Evolutionary conservation across 2,329 filamentous ascomycete genomes (phyloP), one percentile per base, ranked within the genome.

Genomic region (Fusarium mexicanum): DNA sequence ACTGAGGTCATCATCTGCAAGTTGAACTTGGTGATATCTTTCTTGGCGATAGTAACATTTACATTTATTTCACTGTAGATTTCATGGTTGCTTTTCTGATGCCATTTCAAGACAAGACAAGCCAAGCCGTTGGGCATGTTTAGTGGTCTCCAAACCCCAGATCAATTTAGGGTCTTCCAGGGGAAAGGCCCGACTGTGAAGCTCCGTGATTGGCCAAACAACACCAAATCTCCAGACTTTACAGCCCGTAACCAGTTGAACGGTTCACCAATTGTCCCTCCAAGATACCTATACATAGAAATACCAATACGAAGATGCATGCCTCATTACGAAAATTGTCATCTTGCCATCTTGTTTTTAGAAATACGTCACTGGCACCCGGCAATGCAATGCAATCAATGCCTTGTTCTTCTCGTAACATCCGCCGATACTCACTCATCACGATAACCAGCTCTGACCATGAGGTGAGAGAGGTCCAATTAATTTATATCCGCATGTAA

Each of bases 151-250:
- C 33, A 47, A 74, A 67, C 75, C 75, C 75, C 75, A 75, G 75
- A 77, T 75, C 64, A 64, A 76, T 76, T 70, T 24, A 60, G 75
- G 74, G 33, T 16, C 55, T 24, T 50, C 62, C 62, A 73, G 61
- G 72, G 69, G 73, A 73, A 77, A 77, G 75, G 75, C 50, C 75
- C 75, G 75, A 77, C 65, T 76, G 59, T 44, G 20, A 64, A 51
- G 58, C 61, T 71, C 64, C 65, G 57, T 76, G 71, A 77, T 77
- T 77, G 75, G 75, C 6, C 13, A 40, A 33, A n/a, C 35, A 14
- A 20, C 29, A 31, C 55, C 38, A 7, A 40, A 50, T 57, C 58
- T 41, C 53, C 33, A 44, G 63, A 70, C 38, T 38, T 37, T 24
- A 55, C 40, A 26, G 53, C n/a, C n/a, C 20, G 40, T 46, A 64